phyloP scores from a whole-genome alignment of 768 basidiomycete species.

The Phaeolepiota aurea region DNA sequence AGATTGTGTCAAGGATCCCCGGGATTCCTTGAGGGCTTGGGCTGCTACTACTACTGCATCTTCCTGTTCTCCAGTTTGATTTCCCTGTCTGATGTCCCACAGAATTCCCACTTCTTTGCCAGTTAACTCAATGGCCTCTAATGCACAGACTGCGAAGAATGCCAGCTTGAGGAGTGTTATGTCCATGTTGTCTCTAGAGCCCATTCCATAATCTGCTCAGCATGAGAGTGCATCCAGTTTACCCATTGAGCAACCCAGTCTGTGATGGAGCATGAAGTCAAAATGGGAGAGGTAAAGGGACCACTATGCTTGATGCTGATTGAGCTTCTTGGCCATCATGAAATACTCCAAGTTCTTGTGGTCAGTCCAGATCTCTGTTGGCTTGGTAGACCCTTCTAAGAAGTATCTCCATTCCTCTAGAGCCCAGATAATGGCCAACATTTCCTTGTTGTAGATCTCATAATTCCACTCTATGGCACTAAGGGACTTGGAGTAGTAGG shows the following conservation, averaged over 20 bases:
- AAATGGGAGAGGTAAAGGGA: not conserved
- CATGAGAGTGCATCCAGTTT: not conserved
- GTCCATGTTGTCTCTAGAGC: not conserved
- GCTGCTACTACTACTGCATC: not conserved
- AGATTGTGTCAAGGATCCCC: not conserved
- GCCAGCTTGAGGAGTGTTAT: not conserved
- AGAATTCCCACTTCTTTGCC: not conserved
- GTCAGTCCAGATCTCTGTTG: conserved; percentile 1
- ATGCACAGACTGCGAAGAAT: not conserved
- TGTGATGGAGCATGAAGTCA: not conserved
- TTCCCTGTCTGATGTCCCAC: not conserved
- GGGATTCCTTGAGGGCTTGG: not conserved
- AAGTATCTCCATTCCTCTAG: not conserved
- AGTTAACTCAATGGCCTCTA: not conserved
- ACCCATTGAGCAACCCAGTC: not conserved
- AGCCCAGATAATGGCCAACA: no score
- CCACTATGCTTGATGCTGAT: not conserved
- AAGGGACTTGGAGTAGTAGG: conserved; percentile 22
- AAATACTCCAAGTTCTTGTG: conserved; percentile 4
- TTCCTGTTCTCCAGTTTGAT: not conserved
- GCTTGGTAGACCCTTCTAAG: not conserved
- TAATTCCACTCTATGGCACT: no score
- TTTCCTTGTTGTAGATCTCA: no score
- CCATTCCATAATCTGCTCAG: not conserved
- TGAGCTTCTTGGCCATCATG: not conserved